A percentile compares a stretch with the other conserved stretches of the same genome.
Evolutionary conservation across 768 basidiomycete species (phyloP).

Genomic region (Mycena olivaceomarginata): DNA sequence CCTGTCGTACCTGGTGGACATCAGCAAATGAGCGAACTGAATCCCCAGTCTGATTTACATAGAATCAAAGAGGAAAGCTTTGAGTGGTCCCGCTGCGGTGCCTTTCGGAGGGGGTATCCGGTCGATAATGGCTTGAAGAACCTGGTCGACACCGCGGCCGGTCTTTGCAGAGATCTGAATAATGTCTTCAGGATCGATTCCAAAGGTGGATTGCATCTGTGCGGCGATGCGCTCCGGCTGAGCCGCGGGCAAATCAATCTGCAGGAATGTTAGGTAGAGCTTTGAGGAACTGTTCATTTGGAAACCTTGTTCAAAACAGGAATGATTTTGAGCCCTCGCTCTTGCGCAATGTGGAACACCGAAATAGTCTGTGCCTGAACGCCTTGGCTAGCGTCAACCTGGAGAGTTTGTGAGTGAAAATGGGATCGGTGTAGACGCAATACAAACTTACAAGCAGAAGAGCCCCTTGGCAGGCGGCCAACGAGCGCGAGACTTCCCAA

Average conservation of each 20-base stretch:
- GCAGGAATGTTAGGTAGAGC: constrained; percentile 26
- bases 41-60: constrained; percentile 70
- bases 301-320: constrained; percentile 94
- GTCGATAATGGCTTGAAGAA: constrained; percentile 88
- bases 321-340: constrained; percentile 88
- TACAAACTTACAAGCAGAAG: constrained; percentile 67
- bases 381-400: constrained; percentile 98
- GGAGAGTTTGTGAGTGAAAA: constrained; percentile 46
- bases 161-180: constrained; percentile 95
- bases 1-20: constrained; percentile 85
- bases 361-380: constrained; percentile 98
- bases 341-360: constrained; percentile 92
- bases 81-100: constrained; percentile 71
- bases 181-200: constrained; percentile 83
- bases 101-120: constrained; percentile 90
- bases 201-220: constrained; percentile 90
- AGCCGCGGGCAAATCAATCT: constrained; percentile 96
- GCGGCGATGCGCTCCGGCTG: constrained; percentile 87
- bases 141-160: constrained; percentile 85
- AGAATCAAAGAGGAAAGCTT: constrained; percentile 95
- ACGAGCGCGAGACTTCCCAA: constrained; percentile 95
- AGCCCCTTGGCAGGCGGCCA: constrained; percentile 96
- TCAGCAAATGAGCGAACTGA: constrained; percentile 38
- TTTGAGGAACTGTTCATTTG: constrained; percentile 22
- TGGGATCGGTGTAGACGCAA: constrained; percentile 6